A percentile compares a stretch with the other conserved stretches of the same genome.
phyloP scores from a whole-genome alignment of 176 grass and related monocot species.

The Alloteropsis semialata region DNA sequence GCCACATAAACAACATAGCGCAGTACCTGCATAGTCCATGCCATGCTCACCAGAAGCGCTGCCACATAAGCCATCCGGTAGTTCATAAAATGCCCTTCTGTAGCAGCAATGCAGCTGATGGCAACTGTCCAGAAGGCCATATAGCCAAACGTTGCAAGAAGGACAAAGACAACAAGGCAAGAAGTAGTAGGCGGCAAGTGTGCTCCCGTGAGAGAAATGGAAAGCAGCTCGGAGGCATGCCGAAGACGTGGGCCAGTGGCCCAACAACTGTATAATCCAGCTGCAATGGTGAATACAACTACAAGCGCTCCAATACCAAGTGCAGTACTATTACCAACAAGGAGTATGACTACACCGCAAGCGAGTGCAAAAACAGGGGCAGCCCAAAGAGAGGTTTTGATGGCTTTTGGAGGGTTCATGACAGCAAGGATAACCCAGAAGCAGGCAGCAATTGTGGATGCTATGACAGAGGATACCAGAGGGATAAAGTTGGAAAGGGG shows the following conservation, averaged over 20 bases:
- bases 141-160: constrained; percentile 60
- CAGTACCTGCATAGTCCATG: constrained; percentile 85
- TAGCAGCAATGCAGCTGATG: constrained; percentile 60
- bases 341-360: constrained; percentile 62
- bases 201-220: constrained; percentile 39
- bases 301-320: constrained; percentile 59
- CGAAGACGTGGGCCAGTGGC: constrained; percentile 54
- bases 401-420: constrained; percentile 49
- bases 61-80: constrained; percentile 53
- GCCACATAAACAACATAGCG: constrained; percentile 62
- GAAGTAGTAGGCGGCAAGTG: constrained; percentile 36
- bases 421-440: constrained; percentile 57
- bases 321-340: constrained; percentile 43
- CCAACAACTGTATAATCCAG: constrained; percentile 79
- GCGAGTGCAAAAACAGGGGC: constrained; percentile 58
- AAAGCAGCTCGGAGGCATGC: constrained; percentile 65
- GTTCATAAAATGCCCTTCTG: constrained; percentile 45
- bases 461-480: constrained; percentile 48
- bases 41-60: constrained; percentile 68
- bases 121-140: constrained; percentile 79
- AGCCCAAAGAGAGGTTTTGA: constrained; percentile 71
- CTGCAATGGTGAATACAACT: constrained; percentile 47
- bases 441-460: constrained; percentile 42
- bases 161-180: constrained; percentile 45
- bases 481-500: constrained; percentile 53